These are phyloP conservation scores for Calonectria hongkongensis DNA, from an alignment of 2,329 filamentous ascomycete species.

Conservation along the genomic window DNA sequence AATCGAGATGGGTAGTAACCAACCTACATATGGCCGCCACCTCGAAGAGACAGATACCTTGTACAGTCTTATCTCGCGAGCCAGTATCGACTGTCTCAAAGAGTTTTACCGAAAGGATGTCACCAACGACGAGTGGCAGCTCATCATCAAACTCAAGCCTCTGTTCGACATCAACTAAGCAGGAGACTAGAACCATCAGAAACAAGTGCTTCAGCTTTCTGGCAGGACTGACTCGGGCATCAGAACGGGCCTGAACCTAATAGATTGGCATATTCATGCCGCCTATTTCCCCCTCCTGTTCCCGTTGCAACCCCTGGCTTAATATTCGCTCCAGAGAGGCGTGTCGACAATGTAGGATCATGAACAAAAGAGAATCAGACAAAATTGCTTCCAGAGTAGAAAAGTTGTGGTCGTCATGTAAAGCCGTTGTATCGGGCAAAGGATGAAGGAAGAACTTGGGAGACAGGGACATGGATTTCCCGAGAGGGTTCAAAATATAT, in stretches of 20 bases:
- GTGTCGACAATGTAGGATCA: slow-evolving; percentile 28
- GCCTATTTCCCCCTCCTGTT: background rate
- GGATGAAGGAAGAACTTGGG: slow-evolving; percentile 2
- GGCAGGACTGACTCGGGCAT: slow-evolving; percentile 3
- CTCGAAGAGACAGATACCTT: slow-evolving; percentile 92
- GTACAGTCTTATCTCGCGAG: slow-evolving; percentile 90
- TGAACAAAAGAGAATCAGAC: slow-evolving; percentile 14
- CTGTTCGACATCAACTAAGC: slow-evolving; percentile 88
- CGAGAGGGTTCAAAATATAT: slow-evolving; percentile 32
- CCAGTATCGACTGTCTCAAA: slow-evolving; percentile 95
- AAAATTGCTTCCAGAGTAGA: slow-evolving; percentile 33
- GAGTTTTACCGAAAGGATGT: slow-evolving; percentile 95
- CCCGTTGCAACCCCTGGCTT: background rate
- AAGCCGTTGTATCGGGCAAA: background rate
- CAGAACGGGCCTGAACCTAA: background rate
- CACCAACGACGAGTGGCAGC: slow-evolving; percentile 92
- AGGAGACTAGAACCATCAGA: background rate
- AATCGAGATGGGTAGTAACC: slow-evolving; percentile 93
- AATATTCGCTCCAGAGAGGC: slow-evolving; percentile 8
- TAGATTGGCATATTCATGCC: slow-evolving; percentile 2
- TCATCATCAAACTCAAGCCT: slow-evolving; percentile 96
- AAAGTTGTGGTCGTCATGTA: slow-evolving; percentile 7
- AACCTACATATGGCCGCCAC: slow-evolving; percentile 95
- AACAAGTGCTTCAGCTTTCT: background rate
- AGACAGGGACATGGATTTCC: slow-evolving; percentile 5